phyloP scores from a whole-genome alignment of 257 asterid genomes.

The Solanum pimpinellifolium region DNA sequence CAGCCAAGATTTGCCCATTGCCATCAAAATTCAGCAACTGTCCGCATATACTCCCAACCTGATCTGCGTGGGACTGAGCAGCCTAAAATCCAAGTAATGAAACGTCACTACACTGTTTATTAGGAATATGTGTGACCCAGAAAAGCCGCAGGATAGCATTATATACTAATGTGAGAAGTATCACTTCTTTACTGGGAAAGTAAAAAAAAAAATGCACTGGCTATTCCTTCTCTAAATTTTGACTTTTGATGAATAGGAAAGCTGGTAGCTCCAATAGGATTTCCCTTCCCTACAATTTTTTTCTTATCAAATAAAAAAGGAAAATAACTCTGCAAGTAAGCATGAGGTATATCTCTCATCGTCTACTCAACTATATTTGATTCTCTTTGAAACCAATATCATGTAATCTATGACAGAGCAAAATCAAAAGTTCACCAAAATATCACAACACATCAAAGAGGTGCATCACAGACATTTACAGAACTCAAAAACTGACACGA shows the following conservation, averaged over 20 bases:
- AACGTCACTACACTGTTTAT: neutral
- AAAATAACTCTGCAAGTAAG: neutral
- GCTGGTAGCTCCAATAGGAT: neutral
- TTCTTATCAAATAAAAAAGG: neutral
- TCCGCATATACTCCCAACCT: constrained; percentile 28
- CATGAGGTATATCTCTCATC: neutral
- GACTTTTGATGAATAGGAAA: neutral
- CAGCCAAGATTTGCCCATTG: constrained; percentile 8
- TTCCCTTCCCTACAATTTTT: neutral
- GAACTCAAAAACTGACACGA: neutral
- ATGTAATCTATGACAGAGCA: neutral
- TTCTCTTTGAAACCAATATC: neutral
- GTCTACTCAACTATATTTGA: neutral
- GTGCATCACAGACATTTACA: neutral
- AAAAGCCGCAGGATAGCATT: neutral
- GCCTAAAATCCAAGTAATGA: constrained; percentile 30
- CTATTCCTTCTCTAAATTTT: neutral
- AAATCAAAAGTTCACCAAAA: neutral
- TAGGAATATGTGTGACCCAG: neutral
- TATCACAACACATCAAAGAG: neutral
- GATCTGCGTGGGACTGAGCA: constrained; percentile 57
- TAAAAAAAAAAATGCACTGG: neutral
- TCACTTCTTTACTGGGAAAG: neutral
- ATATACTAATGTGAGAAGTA: neutral
- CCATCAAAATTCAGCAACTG: constrained; percentile 23